phyloP scores from a whole-genome alignment of 1,284 basidiomycete genomes.

The Mycena citricolor region DNA sequence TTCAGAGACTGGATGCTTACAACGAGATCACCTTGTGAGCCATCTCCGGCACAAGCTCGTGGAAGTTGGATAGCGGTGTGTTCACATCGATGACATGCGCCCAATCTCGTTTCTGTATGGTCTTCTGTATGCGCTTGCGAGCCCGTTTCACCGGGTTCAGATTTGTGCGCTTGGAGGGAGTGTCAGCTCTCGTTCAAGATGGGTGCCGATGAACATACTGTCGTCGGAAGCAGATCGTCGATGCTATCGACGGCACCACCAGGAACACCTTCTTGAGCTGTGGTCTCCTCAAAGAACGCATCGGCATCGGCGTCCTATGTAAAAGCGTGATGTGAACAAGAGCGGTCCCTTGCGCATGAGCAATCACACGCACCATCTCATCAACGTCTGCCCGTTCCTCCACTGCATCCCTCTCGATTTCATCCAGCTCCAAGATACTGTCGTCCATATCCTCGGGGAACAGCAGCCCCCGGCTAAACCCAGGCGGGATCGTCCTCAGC shows the following conservation, averaged over 20 bases:
- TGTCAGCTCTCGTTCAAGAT: background rate
- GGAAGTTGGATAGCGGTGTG: slow-evolving; percentile 86
- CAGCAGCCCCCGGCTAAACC: slow-evolving; percentile 65
- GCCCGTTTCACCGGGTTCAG: slow-evolving; percentile 50
- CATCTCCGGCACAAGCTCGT: slow-evolving; percentile 87
- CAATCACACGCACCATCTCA: slow-evolving; percentile 20
- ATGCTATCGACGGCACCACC: slow-evolving; percentile 46
- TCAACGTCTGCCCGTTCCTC: too few relatives aligned
- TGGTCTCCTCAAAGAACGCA: slow-evolving; percentile 25
- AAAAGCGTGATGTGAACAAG: background rate
- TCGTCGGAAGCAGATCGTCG: slow-evolving; percentile 79
- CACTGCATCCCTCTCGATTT: slow-evolving; percentile 16
- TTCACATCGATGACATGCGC: slow-evolving; percentile 96
- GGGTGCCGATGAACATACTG: slow-evolving; percentile 47
- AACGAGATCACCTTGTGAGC: slow-evolving; percentile 70
- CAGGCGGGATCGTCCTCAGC: slow-evolving; percentile 62
- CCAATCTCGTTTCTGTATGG: slow-evolving; percentile 88
- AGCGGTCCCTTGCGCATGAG: background rate
- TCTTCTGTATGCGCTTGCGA: slow-evolving; percentile 40
- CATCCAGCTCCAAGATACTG: slow-evolving; percentile 43
- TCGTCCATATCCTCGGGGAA: slow-evolving; percentile 59
- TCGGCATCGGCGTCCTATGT: slow-evolving; percentile 23
- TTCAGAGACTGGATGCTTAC: too few relatives aligned
- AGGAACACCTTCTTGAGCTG: slow-evolving; percentile 13
- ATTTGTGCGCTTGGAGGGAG: slow-evolving; percentile 46